Percentiles rank a stretch among this genome's conserved stretches.
These are phyloP conservation scores for Neltuma alba DNA, from an alignment of 306 rosid species.

Conservation along the genomic window DNA sequence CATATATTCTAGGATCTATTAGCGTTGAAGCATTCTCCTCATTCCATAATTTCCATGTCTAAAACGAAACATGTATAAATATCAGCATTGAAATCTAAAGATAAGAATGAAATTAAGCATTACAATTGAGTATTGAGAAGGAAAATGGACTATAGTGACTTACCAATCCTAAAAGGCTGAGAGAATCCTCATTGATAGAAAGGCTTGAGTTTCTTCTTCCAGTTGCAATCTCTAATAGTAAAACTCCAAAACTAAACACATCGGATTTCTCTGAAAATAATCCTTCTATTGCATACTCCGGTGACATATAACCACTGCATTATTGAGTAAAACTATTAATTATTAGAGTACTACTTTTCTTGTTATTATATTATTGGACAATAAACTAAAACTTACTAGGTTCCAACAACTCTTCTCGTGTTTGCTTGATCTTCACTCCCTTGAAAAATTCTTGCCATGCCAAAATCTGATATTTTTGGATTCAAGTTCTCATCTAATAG, in stretches of 20 bases:
- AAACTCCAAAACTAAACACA: constrained; percentile 45
- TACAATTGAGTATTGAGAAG: not conserved
- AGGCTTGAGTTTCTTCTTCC: constrained; percentile 37
- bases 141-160: too few relatives aligned
- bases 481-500: not conserved
- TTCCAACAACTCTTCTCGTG: not conserved
- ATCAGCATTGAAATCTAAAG: not conserved
- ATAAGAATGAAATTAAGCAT: not conserved
- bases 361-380: not conserved
- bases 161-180: constrained; percentile 35
- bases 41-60: constrained; percentile 42
- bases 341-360: not conserved
- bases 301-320: constrained; percentile 40
- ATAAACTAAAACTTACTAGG: constrained; percentile 24
- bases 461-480: constrained; percentile 9
- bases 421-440: not conserved
- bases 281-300: constrained; percentile 44
- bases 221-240: constrained; percentile 34
- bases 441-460: not conserved
- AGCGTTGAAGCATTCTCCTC: constrained; percentile 8
- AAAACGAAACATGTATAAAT: not conserved
- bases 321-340: not conserved
- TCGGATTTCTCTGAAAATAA: constrained; percentile 37
- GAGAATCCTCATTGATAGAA: not conserved
- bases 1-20: constrained; percentile 24